phyloP scores from a whole-genome alignment of 2,329 filamentous ascomycete species.

The Coleophoma cylindrospora region DNA sequence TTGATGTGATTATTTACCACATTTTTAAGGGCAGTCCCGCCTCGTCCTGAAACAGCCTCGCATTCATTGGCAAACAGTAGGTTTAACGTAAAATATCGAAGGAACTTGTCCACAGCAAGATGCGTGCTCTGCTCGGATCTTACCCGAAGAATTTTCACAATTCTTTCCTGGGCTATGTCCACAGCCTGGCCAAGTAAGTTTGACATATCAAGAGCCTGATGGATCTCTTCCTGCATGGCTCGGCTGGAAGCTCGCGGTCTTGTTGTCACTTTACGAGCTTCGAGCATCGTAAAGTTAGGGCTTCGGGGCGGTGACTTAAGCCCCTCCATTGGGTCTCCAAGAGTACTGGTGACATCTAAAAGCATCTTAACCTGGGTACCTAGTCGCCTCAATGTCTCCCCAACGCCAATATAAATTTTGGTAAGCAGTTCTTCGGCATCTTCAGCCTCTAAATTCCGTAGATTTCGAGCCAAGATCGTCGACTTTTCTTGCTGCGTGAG shows the following conservation, averaged over 20 bases:
- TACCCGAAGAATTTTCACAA: constrained; percentile 71
- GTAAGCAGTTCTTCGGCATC: constrained; percentile 81
- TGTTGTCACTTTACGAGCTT: constrained; percentile 12
- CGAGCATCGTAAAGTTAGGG: constrained; percentile 22
- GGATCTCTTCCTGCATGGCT: constrained; percentile 65
- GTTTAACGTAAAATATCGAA: constrained; percentile 79
- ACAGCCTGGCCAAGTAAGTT: constrained; percentile 76
- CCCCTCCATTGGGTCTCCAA: constrained; percentile 16
- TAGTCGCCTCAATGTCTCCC: constrained; percentile 79
- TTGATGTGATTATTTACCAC: constrained; percentile 79
- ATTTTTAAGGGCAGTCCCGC: constrained; percentile 69
- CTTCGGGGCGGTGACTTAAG: constrained; percentile 25
- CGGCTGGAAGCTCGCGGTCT: constrained; percentile 8
- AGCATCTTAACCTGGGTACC: constrained; percentile 91
- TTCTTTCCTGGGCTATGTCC: constrained; percentile 73
- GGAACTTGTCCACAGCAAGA: constrained; percentile 63
- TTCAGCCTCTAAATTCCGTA: constrained; percentile 75
- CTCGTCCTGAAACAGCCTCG: constrained; percentile 76
- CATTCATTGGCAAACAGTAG: constrained; percentile 82
- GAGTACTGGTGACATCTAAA: constrained; percentile 83
- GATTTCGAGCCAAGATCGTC: constrained; percentile 77
- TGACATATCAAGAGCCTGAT: constrained; percentile 70
- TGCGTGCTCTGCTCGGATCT: constrained; percentile 68
- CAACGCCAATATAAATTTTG: constrained; percentile 80
- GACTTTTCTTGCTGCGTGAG: constrained; percentile 85